phyloP scores from a whole-genome alignment of 108 stramenopile species.

The Pseudonitzschia multiseries region DNA sequence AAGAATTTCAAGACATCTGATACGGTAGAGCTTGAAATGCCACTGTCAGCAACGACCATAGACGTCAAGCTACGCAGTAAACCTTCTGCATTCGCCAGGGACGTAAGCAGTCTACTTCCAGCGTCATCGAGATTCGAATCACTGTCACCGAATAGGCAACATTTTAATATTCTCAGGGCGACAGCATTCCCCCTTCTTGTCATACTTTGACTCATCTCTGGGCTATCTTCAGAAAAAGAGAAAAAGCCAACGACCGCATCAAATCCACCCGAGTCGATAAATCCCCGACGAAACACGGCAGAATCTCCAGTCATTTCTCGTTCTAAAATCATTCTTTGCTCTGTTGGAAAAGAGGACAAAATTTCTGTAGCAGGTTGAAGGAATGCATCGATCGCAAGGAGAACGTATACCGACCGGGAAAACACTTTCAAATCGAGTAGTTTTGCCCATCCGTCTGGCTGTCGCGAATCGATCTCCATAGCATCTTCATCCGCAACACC shows the following conservation, averaged over 20 bases:
- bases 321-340: constrained; percentile 33
- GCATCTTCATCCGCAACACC: constrained; percentile 37
- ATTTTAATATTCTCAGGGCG: constrained; percentile 82
- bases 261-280: constrained; percentile 92
- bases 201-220: constrained; percentile 50
- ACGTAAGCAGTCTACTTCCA: constrained; percentile 54
- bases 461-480: constrained; percentile 63
- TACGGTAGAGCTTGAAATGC: constrained; percentile 70
- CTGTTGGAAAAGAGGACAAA: constrained; percentile 51
- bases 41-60: constrained; percentile 74
- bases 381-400: constrained; percentile 91
- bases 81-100: constrained; percentile 57
- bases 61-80: constrained; percentile 72
- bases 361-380: constrained; percentile 85
- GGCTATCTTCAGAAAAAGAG: constrained; percentile 50
- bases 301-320: constrained; percentile 41
- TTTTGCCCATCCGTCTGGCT: constrained; percentile 59
- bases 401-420: constrained; percentile 87
- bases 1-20: constrained; percentile 73
- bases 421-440: constrained; percentile 68
- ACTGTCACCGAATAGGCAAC: constrained; percentile 63
- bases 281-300: constrained; percentile 64
- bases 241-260: constrained; percentile 79
- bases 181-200: constrained; percentile 83
- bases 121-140: constrained; percentile 44